These are phyloP conservation scores for Angomonas desouzai DNA, from an alignment of 208 protist species.

Conservation along the genomic window DNA sequence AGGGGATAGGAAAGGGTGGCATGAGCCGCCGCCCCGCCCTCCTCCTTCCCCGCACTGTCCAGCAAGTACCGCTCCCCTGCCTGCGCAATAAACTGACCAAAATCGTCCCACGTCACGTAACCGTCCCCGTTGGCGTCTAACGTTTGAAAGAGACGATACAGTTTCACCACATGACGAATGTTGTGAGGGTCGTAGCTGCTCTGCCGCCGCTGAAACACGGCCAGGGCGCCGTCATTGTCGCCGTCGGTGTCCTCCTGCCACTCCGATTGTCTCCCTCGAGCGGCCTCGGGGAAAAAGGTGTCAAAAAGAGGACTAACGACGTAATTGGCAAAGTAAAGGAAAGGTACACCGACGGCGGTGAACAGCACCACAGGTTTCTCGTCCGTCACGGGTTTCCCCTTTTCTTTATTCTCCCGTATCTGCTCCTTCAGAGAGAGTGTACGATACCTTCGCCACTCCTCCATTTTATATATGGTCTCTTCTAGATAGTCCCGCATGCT, in stretches of 20 bases:
- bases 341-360: constrained; percentile 30
- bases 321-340: constrained; percentile 47
- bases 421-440: constrained; percentile 9
- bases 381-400: neutral
- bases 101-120: constrained; percentile 64
- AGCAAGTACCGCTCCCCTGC: constrained; percentile 14
- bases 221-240: neutral
- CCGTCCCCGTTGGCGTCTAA: constrained; percentile 66
- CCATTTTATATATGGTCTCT: constrained; percentile 17
- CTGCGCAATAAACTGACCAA: constrained; percentile 45
- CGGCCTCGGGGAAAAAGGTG: constrained; percentile 22
- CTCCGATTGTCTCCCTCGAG: neutral
- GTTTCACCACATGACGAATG: constrained; percentile 27
- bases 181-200: constrained; percentile 18
- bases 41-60: neutral
- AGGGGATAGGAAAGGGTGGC: constrained; percentile 15
- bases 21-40: neutral
- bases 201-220: neutral
- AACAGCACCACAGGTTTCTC: constrained; percentile 9
- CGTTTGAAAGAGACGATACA: constrained; percentile 48
- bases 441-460: constrained; percentile 18
- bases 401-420: neutral
- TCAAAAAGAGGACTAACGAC: constrained; percentile 50
- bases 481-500: constrained; percentile 12
- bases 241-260: neutral